Evolutionary conservation across 2,329 filamentous ascomycete genomes (phyloP).

Genomic region (Neofusicoccum laricinum): DNA sequence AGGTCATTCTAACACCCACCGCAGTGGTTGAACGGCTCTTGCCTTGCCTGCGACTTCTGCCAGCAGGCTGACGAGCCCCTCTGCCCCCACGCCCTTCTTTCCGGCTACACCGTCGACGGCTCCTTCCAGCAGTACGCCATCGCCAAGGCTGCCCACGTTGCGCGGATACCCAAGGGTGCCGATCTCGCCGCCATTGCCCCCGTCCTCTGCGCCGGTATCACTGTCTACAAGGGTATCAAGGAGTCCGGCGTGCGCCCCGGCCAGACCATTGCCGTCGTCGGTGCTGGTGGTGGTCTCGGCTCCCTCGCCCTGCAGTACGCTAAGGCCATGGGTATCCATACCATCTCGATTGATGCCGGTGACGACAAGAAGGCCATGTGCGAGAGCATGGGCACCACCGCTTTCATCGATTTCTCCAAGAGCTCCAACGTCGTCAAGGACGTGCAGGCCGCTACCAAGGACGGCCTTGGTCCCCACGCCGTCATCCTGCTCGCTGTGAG

Average conservation of each 20-base stretch:
- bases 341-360: constrained; percentile 81
- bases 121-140: constrained; percentile 91
- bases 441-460: constrained; percentile 75
- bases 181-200: constrained; percentile 75
- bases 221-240: constrained; percentile 89
- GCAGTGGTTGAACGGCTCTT: constrained; percentile 83
- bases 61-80: constrained; percentile 72
- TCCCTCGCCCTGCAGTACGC: constrained; percentile 82
- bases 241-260: constrained; percentile 73
- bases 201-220: constrained; percentile 80
- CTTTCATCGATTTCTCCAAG: constrained; percentile 77
- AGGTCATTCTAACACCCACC: constrained; percentile 17
- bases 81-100: constrained; percentile 71
- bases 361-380: constrained; percentile 72
- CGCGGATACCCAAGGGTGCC: constrained; percentile 74
- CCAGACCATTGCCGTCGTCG: constrained; percentile 78
- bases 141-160: constrained; percentile 81
- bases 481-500: constrained; percentile 81
- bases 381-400: constrained; percentile 64
- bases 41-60: constrained; percentile 81
- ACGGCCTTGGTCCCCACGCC: constrained; percentile 81
- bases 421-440: constrained; percentile 77
- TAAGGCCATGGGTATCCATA: constrained; percentile 81
- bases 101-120: constrained; percentile 90
- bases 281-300: constrained; percentile 80